A percentile compares a stretch with the other conserved stretches of the same genome.
Conservation (phyloP, 2,329 filamentous ascomycete species). For the Neopestalotiopsis clavispora region DNA sequence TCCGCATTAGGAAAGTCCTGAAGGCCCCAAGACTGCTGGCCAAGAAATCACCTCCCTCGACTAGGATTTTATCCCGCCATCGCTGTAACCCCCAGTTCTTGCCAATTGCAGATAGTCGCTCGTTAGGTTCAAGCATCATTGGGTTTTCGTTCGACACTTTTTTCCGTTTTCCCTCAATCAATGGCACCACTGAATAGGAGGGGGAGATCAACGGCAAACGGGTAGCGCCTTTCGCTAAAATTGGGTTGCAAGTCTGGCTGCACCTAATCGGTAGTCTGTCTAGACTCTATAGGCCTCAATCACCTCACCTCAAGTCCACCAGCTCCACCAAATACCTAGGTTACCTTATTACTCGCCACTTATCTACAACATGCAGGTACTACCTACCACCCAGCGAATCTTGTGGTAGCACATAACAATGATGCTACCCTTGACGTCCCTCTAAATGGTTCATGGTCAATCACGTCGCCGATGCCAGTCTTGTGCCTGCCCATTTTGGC, state of each 20-base stretch:
- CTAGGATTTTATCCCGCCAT: conserved; percentile 9
- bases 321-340: too few species aligned
- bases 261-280: too few species aligned
- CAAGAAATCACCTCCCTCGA: conserved; percentile 13
- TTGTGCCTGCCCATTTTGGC: conserved; percentile 12
- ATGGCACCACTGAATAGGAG: too few species aligned
- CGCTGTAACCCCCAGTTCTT: neutral
- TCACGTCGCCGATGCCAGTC: neutral
- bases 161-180: too few species aligned
- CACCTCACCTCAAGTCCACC: too few species aligned
- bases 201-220: too few species aligned
- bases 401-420: neutral
- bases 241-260: too few species aligned
- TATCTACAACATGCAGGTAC: too few species aligned
- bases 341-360: neutral
- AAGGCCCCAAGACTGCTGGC: neutral
- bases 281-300: too few species aligned
- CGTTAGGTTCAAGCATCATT: neutral
- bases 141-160: neutral
- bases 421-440: neutral
- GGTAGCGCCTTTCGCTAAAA: too few species aligned
- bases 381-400: neutral
- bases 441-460: neutral
- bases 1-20: conserved; percentile 11
- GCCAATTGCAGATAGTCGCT: neutral